Evolutionary conservation across 1,284 basidiomycete genomes (phyloP).

Genomic region (Apiotrichum porosum): DNA sequence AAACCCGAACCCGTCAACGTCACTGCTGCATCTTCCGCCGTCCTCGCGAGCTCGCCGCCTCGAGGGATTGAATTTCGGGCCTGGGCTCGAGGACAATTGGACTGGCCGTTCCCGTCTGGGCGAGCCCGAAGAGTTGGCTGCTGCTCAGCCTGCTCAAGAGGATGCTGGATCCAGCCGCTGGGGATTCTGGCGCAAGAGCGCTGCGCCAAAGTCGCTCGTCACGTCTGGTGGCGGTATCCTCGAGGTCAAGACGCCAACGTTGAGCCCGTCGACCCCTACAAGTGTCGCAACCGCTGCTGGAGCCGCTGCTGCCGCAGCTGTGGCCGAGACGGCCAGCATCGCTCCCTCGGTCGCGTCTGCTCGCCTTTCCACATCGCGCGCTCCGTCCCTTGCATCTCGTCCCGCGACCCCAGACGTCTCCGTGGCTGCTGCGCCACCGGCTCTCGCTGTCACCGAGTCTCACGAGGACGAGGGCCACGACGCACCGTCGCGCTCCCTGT

Average conservation of each 20-base stretch:
- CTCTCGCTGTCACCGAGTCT: not conserved
- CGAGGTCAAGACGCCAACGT: constrained; percentile 35
- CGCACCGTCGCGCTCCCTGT: not conserved
- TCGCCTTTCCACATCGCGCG: not conserved
- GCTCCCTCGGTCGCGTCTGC: not conserved
- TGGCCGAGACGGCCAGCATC: not conserved
- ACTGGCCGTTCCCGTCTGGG: constrained; percentile 38
- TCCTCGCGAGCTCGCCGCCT: constrained; percentile 5
- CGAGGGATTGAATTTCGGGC: constrained; percentile 8
- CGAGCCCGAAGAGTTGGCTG: constrained; percentile 31
- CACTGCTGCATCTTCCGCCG: constrained; percentile 29
- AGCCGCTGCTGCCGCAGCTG: not conserved
- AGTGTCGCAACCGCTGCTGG: not conserved
- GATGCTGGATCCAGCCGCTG: constrained; percentile 25
- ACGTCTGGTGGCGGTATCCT: constrained; percentile 46
- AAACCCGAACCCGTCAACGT: constrained; percentile 35
- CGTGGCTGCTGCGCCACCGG: constrained; percentile 9
- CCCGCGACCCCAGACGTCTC: constrained; percentile 6
- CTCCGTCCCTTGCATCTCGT: constrained; percentile 1
- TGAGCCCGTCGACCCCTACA: not conserved
- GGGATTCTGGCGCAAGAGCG: constrained; percentile 42
- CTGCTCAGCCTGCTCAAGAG: constrained; percentile 10
- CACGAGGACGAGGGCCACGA: not conserved
- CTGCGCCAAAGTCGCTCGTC: constrained; percentile 31
- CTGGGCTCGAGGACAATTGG: constrained; percentile 28